Percentiles rank a stretch among this genome's conserved stretches.
phyloP scores from a whole-genome alignment of 768 basidiomycete genomes.

The Cubamyces lactineus region DNA sequence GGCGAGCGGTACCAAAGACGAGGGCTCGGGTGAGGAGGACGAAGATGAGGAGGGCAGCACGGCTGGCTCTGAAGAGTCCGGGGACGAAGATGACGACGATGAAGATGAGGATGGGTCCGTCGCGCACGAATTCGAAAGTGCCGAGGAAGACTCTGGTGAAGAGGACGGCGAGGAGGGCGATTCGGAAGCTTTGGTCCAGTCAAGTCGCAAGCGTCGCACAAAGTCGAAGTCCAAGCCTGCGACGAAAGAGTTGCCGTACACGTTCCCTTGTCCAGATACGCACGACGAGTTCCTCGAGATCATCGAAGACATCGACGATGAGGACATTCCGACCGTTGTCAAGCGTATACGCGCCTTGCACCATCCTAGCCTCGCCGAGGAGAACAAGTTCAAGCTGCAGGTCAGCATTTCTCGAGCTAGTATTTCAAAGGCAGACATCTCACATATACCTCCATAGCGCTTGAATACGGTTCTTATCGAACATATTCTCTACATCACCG shows the following conservation, averaged over 20 bases:
- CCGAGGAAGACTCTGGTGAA: constrained; percentile 43
- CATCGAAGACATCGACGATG: constrained; percentile 67
- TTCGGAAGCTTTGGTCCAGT: constrained; percentile 39
- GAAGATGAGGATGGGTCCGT: constrained; percentile 44
- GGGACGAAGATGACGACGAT: constrained; percentile 35
- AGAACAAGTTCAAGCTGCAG: constrained; percentile 92
- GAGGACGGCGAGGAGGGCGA: constrained; percentile 50
- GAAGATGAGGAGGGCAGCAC: constrained; percentile 37
- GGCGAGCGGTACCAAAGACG: constrained; percentile 44
- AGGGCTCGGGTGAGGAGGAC: constrained; percentile 33
- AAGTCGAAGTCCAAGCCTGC: constrained; percentile 32
- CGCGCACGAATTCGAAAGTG: constrained; percentile 40
- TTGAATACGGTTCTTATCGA: constrained; percentile 83
- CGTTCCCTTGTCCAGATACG: constrained; percentile 83
- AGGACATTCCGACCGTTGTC: constrained; percentile 77
- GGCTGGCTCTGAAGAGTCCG: constrained; percentile 37
- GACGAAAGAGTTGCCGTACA: constrained; percentile 80
- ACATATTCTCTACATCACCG: constrained; percentile 78
- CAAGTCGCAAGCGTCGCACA: constrained; percentile 39
- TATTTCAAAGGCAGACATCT: neutral
- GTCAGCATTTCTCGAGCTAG: constrained; percentile 45
- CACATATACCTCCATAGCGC: constrained; percentile 45
- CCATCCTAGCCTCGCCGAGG: constrained; percentile 89
- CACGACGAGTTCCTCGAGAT: constrained; percentile 89
- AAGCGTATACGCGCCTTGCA: constrained; percentile 90